Evolutionary conservation across 805 yeast species (phyloP).

Genomic region (Metschnikowia lochheadii): DNA sequence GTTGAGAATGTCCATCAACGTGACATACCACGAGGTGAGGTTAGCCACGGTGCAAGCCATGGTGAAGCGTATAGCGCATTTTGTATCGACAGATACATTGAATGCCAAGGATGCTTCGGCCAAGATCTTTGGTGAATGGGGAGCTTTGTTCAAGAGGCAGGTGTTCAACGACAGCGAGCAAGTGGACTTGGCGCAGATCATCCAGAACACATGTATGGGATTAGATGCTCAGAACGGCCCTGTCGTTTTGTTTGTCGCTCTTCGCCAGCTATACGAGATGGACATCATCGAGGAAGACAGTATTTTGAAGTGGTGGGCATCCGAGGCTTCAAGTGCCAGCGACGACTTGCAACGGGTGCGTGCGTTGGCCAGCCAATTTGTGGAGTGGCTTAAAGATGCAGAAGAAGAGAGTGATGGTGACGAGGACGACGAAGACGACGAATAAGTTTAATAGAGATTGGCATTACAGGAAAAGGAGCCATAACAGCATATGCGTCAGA

Average conservation of each 20-base stretch:
- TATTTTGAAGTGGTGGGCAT: slow-evolving; percentile 79
- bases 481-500: neutral
- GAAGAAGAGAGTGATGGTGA: slow-evolving; percentile 47
- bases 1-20: slow-evolving; percentile 95
- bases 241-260: slow-evolving; percentile 49
- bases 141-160: slow-evolving; percentile 74
- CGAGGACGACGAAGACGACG: slow-evolving; percentile 11
- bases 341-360: slow-evolving; percentile 47
- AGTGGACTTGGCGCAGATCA: slow-evolving; percentile 57
- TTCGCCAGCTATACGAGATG: slow-evolving; percentile 64
- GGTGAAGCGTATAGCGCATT: slow-evolving; percentile 63
- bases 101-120: slow-evolving; percentile 71
- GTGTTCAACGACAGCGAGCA: slow-evolving; percentile 79
- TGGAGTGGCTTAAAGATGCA: slow-evolving; percentile 84
- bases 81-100: slow-evolving; percentile 72
- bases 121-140: slow-evolving; percentile 80
- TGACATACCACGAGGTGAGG: slow-evolving; percentile 88
- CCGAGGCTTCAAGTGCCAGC: slow-evolving; percentile 30
- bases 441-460: neutral
- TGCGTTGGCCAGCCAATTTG: slow-evolving; percentile 62
- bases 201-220: slow-evolving; percentile 43
- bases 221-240: slow-evolving; percentile 41
- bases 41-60: slow-evolving; percentile 74
- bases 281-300: slow-evolving; percentile 82
- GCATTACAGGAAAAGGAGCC: neutral